phyloP scores from a whole-genome alignment of 23 red algal species.

The Chondrus crispus region DNA sequence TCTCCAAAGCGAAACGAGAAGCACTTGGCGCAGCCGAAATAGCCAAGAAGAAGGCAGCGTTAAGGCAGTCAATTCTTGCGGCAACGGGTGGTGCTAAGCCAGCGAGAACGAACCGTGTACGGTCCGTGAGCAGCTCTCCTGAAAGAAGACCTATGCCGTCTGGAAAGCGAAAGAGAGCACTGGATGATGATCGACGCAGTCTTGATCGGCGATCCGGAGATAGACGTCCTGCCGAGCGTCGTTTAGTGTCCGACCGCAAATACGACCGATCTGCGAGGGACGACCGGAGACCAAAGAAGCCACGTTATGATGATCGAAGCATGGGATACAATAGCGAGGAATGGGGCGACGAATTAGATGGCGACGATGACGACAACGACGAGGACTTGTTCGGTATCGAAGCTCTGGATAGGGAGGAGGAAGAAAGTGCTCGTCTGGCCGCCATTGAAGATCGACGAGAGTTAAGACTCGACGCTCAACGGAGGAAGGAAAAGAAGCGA shows the following conservation, averaged over 20 bases:
- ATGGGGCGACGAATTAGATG: neutral
- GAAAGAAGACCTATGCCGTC: neutral
- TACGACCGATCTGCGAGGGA: too few species aligned
- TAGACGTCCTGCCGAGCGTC: too few species aligned
- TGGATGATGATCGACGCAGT: neutral
- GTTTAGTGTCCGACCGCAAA: too few species aligned
- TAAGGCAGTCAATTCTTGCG: neutral
- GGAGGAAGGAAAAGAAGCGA: conserved; percentile 38
- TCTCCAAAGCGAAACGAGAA: neutral
- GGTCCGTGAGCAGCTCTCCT: neutral
- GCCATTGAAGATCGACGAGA: conserved; percentile 12
- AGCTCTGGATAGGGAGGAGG: conserved; percentile 39
- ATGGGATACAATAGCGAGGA: conserved; percentile 38
- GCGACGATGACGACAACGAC: conserved; percentile 6
- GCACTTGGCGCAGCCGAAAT: neutral
- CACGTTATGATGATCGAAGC: neutral
- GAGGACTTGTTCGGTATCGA: conserved; percentile 16
- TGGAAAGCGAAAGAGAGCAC: neutral
- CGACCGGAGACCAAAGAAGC: neutral
- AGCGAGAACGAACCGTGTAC: neutral
- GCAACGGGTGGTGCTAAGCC: neutral
- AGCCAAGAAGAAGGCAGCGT: neutral
- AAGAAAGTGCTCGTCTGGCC: neutral
- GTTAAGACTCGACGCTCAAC: neutral
- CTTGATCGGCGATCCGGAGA: too few species aligned